Percentiles rank a stretch among this genome's conserved stretches.
Conservation (phyloP, 1,284 basidiomycete genomes). For the Apiotrichum sp. region DNA sequence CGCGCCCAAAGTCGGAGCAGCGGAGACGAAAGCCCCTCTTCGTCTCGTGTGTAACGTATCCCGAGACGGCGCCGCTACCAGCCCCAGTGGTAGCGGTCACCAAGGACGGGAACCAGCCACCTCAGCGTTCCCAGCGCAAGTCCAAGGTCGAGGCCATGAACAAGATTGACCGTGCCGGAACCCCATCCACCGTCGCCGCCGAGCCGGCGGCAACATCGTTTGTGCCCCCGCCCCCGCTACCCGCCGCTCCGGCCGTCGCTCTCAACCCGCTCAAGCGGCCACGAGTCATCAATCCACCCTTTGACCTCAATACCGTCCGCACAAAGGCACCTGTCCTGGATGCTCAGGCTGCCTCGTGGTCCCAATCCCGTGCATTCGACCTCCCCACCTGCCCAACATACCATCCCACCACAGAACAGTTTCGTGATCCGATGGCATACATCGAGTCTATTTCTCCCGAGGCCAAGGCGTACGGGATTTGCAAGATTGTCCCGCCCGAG, state of each 20-base stretch:
- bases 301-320: constrained; percentile 30
- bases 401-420: constrained; percentile 82
- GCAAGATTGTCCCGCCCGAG: constrained; percentile 89
- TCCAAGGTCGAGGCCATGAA: constrained; percentile 40
- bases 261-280: constrained; percentile 35
- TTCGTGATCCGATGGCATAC: constrained; percentile 92
- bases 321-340: constrained; percentile 21
- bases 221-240: constrained; percentile 23
- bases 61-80: constrained; percentile 22
- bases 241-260: constrained; percentile 11
- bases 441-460: constrained; percentile 74
- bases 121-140: constrained; percentile 29
- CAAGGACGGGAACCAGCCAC: constrained; percentile 21
- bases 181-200: constrained; percentile 13
- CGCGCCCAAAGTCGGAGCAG: constrained; percentile 2
- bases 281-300: constrained; percentile 30
- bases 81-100: constrained; percentile 1
- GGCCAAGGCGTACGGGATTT: constrained; percentile 79
- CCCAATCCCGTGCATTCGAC: constrained; percentile 61
- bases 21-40: constrained; percentile 28
- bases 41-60: constrained; percentile 32
- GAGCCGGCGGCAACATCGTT: constrained; percentile 36
- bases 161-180: constrained; percentile 36
- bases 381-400: constrained; percentile 86
- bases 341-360: constrained; percentile 18